Evolutionary conservation across 768 basidiomycete species (phyloP).

Genomic region (Leccinum subtestaceum): DNA sequence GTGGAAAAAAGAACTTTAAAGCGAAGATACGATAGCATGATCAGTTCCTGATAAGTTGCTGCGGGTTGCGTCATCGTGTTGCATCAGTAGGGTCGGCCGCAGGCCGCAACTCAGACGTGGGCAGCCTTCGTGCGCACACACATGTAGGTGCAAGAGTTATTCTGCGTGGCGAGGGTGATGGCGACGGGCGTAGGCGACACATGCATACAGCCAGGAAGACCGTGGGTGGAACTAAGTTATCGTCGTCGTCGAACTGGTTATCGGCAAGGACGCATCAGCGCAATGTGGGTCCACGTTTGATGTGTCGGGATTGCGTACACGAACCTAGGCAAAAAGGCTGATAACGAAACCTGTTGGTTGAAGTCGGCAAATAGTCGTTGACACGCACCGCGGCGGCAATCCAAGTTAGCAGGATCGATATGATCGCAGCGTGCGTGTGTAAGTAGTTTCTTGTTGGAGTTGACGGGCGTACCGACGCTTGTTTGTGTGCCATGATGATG

Average conservation of each 20-base stretch:
- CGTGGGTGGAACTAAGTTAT: neutral
- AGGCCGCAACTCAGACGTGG: too few species aligned
- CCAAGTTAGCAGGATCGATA: neutral
- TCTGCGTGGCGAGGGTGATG: neutral
- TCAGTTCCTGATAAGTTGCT: neutral
- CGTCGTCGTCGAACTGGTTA: neutral
- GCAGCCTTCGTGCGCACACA: neutral
- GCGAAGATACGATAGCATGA: neutral
- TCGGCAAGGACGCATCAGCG: neutral
- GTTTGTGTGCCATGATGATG: neutral
- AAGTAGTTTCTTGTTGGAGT: neutral
- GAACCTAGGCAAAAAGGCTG: neutral
- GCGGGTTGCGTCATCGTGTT: neutral
- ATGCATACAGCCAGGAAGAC: neutral
- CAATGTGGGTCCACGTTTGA: conserved; percentile 3
- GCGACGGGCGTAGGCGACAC: neutral
- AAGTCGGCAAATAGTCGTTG: neutral
- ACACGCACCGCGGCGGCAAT: neutral
- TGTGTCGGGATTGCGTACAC: neutral
- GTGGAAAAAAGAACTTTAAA: neutral
- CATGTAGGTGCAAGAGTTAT: neutral
- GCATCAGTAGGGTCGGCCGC: neutral
- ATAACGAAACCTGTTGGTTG: neutral
- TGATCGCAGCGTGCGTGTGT: neutral
- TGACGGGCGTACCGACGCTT: neutral